Conservation (phyloP, 2,329 filamentous ascomycete species). For the Colletotrichum somersetense region DNA sequence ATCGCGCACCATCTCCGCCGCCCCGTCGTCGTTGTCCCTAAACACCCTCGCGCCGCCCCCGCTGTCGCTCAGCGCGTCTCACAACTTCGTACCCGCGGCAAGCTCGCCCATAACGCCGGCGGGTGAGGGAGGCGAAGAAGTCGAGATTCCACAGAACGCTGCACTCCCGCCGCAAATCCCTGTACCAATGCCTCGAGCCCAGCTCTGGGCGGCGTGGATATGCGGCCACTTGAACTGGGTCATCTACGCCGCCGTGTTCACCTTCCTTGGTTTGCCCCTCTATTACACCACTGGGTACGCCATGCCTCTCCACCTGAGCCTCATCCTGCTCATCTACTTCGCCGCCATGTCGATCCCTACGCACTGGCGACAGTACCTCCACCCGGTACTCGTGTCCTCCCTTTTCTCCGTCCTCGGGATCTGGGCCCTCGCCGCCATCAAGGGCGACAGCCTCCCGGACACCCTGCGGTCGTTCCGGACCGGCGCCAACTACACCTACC, state of each 20-base stretch:
- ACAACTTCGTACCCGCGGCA: constrained; percentile 45
- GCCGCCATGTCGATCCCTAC: constrained; percentile 62
- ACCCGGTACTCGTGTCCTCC: constrained; percentile 70
- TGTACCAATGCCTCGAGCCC: constrained; percentile 58
- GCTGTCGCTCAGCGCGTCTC: constrained; percentile 40
- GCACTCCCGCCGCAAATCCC: constrained; percentile 55
- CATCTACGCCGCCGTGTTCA: constrained; percentile 59
- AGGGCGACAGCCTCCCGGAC: constrained; percentile 54
- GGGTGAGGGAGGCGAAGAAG: not conserved
- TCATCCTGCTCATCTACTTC: constrained; percentile 67
- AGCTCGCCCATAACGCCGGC: not conserved
- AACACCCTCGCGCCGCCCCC: constrained; percentile 41
- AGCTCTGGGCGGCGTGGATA: constrained; percentile 63
- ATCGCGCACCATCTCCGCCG: constrained; percentile 42
- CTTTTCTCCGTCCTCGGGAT: constrained; percentile 64
- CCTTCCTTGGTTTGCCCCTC: constrained; percentile 66
- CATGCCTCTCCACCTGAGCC: constrained; percentile 60
- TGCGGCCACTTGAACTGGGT: constrained; percentile 60
- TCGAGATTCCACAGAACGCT: not conserved
- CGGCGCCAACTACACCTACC: constrained; percentile 63
- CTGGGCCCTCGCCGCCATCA: constrained; percentile 64
- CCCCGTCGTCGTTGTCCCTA: constrained; percentile 42
- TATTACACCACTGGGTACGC: constrained; percentile 67
- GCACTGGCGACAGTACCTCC: constrained; percentile 64
- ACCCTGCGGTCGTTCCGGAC: constrained; percentile 64